Evolutionary conservation across 768 basidiomycete genomes (phyloP), one percentile per base, ranked within the genome.

Genomic region (Dentipellis sp.): DNA sequence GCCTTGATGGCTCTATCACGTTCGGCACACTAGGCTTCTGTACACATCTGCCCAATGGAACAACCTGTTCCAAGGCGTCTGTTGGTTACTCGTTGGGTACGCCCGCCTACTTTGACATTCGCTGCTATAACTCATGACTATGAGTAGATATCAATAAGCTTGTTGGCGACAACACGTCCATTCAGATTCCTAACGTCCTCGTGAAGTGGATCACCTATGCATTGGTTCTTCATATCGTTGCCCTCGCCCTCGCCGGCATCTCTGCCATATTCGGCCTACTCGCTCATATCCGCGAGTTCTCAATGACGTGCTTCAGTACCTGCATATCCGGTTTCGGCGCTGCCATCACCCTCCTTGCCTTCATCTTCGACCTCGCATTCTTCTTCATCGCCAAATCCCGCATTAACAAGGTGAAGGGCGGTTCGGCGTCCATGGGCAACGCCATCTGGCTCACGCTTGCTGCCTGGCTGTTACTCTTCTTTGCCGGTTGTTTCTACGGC

Each of bases 151-250:
- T 94, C 62, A 91, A 94, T 64, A 66, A 74, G 38, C 77, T 97
- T 1, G 81, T 97, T 35, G 90, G 86, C 6, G 78, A 91, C 67
- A 70, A 76, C 3, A 72, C 80, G 2, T 63, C 74, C 23, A 71
- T 94, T 37, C 69, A 91, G 62, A 90, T 97, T 52, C 92, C 94
- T 1, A 74, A 82, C 55, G 81, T 91, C 6, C 78, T 84, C 51
- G 88, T 94, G 58, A 95, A 97, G 74, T 97, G 94, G 91, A 74
- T 97, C 66, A 98, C 97, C 10, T 95, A 95, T 65, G 85, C 84
- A 21, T 83, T 99, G 61, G 83, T 97, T 60, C 78, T 98, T 14
- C 94, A 98, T 67, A 83, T 97, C 58, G 83, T 93, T 56, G 95
- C 91, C 14, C 82, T 97, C 55, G 80, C 69, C 11, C 77, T 88